Percentiles rank a stretch among this genome's conserved stretches.
phyloP scores from a whole-genome alignment of 306 rosid genomes.

The Trifolium fragiferum region DNA sequence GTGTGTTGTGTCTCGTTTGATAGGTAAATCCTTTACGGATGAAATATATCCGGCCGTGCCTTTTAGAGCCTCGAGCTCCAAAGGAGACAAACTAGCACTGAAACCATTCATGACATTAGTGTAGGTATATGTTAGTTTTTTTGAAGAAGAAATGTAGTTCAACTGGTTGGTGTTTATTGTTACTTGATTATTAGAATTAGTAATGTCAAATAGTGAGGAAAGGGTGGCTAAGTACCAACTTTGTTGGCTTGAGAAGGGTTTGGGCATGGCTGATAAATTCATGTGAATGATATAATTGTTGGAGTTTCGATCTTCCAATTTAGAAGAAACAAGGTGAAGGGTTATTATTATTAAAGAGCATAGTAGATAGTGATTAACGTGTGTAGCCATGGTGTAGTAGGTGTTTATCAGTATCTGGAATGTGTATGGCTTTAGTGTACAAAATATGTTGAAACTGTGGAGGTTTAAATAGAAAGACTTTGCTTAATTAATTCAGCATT shows the following conservation, averaged over 20 bases:
- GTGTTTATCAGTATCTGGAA: too few species aligned
- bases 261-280: slow-evolving; percentile 80
- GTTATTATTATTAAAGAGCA: slow-evolving; percentile 21
- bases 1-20: slow-evolving; percentile 72
- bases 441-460: background rate
- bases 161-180: background rate
- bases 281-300: slow-evolving; percentile 72
- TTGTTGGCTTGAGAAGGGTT: slow-evolving; percentile 60
- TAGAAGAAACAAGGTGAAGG: slow-evolving; percentile 13
- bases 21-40: slow-evolving; percentile 46
- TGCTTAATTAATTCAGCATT: background rate
- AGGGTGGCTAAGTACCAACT: slow-evolving; percentile 67
- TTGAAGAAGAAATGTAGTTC: slow-evolving; percentile 35
- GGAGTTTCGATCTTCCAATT: slow-evolving; percentile 36
- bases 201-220: slow-evolving; percentile 38
- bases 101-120: slow-evolving; percentile 72
- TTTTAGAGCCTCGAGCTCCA: slow-evolving; percentile 63
- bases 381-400: slow-evolving; percentile 9
- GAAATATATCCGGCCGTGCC: slow-evolving; percentile 60
- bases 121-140: slow-evolving; percentile 62
- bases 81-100: slow-evolving; percentile 62
- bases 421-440: background rate
- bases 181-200: slow-evolving; percentile 12
- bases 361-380: background rate
- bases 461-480: background rate